A percentile compares a stretch with the other conserved stretches of the same genome.
Conservation (phyloP, 140 eudicot species). For the Flaveria floridana region DNA sequence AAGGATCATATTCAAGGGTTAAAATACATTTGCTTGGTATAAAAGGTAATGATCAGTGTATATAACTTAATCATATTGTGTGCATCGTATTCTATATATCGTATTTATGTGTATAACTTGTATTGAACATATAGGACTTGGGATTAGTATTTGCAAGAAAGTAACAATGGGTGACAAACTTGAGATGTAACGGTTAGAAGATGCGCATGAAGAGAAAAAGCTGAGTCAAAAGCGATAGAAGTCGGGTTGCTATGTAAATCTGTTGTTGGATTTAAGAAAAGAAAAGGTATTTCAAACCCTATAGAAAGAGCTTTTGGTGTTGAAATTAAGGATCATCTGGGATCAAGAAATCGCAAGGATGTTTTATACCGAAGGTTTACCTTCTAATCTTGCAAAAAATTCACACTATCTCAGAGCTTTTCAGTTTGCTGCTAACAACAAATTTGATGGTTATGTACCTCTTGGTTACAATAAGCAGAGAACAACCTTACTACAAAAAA, state of each 20-base stretch:
- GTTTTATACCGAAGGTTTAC: conserved; percentile 21
- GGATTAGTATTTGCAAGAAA: conserved; percentile 3
- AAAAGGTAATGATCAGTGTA: too few relatives aligned
- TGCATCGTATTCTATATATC: too few relatives aligned
- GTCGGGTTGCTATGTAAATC: conserved; percentile 21
- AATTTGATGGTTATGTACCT: conserved; percentile 8
- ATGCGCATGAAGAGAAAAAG: background rate
- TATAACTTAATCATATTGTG: too few relatives aligned
- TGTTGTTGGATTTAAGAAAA: conserved; percentile 23
- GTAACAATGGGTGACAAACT: background rate
- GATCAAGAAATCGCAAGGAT: conserved; percentile 23
- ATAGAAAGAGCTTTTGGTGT: conserved; percentile 29
- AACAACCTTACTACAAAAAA: conserved; percentile 7
- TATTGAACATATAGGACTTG: too few relatives aligned
- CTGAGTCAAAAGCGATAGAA: background rate
- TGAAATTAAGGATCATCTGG: conserved; percentile 29
- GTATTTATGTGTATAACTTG: too few relatives aligned
- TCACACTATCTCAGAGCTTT: conserved; percentile 22
- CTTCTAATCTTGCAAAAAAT: conserved; percentile 29
- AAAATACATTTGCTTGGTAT: too few relatives aligned
- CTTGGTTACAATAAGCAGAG: conserved; percentile 4
- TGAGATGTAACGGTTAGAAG: background rate
- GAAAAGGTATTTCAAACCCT: conserved; percentile 15
- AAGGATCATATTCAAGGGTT: too few relatives aligned
- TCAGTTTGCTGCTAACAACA: conserved; percentile 14